Conservation (phyloP, 1,139 yeast species). For the Taphrina betulina region DNA sequence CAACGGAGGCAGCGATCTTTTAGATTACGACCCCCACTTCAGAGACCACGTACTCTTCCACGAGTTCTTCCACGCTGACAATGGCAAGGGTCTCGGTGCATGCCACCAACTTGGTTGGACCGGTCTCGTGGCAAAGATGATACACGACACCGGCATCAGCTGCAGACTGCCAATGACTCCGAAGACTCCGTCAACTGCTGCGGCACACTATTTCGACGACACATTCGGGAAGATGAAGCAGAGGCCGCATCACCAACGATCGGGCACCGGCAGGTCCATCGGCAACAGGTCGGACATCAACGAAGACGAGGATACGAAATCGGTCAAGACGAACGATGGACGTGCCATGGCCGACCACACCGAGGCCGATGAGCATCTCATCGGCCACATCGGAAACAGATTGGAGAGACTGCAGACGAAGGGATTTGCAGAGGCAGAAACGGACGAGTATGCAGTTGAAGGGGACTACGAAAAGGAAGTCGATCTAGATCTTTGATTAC, state of each 20-base stretch:
- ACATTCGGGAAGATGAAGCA: slow-evolving; percentile 36
- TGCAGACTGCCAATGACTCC: slow-evolving; percentile 42
- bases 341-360: slow-evolving; percentile 17
- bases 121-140: slow-evolving; percentile 87
- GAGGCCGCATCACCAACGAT: slow-evolving; percentile 29
- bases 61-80: slow-evolving; percentile 93
- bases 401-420: slow-evolving; percentile 14
- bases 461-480: slow-evolving; percentile 23
- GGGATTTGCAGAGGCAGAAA: slow-evolving; percentile 19
- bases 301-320: slow-evolving; percentile 19
- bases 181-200: slow-evolving; percentile 45
- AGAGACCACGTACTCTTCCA: slow-evolving; percentile 76
- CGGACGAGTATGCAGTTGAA: slow-evolving; percentile 24
- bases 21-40: slow-evolving; percentile 71
- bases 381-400: slow-evolving; percentile 18
- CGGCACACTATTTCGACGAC: slow-evolving; percentile 48
- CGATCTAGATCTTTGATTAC: slow-evolving; percentile 21
- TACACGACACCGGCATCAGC: slow-evolving; percentile 56
- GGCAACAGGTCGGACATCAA: slow-evolving; percentile 22
- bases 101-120: slow-evolving; percentile 99
- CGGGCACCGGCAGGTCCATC: slow-evolving; percentile 31
- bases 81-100: slow-evolving; percentile 93
- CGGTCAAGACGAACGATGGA: slow-evolving; percentile 31
- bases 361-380: slow-evolving; percentile 23
- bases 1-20: slow-evolving; percentile 62